Conservation (phyloP, 169 alveolate species). For the Plasmodium vivax region DNA sequence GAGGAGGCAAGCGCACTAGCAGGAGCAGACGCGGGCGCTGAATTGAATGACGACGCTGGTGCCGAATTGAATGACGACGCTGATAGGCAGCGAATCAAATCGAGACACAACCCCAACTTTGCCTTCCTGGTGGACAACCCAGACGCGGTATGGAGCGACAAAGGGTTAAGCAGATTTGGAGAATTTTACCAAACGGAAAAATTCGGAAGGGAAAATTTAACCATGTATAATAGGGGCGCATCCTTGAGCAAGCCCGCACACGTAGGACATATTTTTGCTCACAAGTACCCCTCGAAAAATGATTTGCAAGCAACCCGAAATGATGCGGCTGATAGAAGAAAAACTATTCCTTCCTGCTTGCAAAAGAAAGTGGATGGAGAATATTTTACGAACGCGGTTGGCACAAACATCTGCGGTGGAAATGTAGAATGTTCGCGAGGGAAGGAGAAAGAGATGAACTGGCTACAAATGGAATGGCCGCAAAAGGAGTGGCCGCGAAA, state of each 20-base stretch:
- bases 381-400: not conserved
- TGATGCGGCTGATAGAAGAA: not conserved
- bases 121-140: not conserved
- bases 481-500: not conserved
- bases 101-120: not conserved
- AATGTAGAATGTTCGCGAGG: not conserved
- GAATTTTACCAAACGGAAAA: not conserved
- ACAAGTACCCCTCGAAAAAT: not conserved
- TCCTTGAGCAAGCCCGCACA: not conserved
- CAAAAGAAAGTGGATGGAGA: not conserved
- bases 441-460: not conserved
- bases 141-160: not conserved
- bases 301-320: not conserved
- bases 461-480: not conserved
- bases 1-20: not conserved
- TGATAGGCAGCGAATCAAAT: not conserved
- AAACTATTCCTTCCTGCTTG: not conserved
- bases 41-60: not conserved
- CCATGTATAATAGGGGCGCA: not conserved
- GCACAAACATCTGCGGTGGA: not conserved
- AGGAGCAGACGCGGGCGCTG: not conserved
- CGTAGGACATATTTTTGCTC: not conserved
- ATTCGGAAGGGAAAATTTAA: constrained; percentile 4
- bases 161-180: not conserved
- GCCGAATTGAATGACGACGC: not conserved